Evolutionary conservation across 345 rosid genomes (phyloP), one percentile per base, ranked within the genome.

Genomic region (Trapa bicornis): DNA sequence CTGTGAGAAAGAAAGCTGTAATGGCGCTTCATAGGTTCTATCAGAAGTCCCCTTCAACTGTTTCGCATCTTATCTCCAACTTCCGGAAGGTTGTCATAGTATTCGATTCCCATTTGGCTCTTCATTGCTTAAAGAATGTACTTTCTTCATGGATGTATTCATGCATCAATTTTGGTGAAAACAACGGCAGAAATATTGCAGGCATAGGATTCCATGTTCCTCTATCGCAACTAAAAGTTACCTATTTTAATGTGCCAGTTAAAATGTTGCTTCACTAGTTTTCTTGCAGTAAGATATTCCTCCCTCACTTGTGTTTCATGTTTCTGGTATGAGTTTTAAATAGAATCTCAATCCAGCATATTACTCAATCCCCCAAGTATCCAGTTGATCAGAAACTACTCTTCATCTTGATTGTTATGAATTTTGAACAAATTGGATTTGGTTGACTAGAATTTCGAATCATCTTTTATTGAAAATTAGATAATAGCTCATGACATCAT

Each of bases 1-100:
- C 97, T 65, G 99, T 94, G 16, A 74, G 99, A 80, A 94, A 87
- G 87, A 94, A 94, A 82, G 96, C 99, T 0, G 77, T 94, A n/a
- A 94, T 91, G 99, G 99, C 99, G 62, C 82, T 94, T 62, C 97
- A 94, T 74, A 82, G 97, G 57, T 94, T 91, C 66, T 81, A 87
- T 65, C 90, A 81, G 37, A 94, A 91, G 80, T 94, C 99, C 42
- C 96, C 97, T 0, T 85, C 96, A 53, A 87, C 99, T 0, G 97
- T 94, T 33, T 82, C 89, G 2, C 99, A 94, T 76, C 86, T 94
- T 61, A 38, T 86, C 52, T 85, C 99, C 57, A 91, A 89, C 79
- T 94, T 94, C 72, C 86, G 99, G 66, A 91, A 91, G 94, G 92
- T 85, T 41, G 11, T 45, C 36, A 37, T 43, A 54, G 74, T 56